phyloP scores from a whole-genome alignment of 2,329 filamentous ascomycete genomes.

The Camptophora hylomeconis region DNA sequence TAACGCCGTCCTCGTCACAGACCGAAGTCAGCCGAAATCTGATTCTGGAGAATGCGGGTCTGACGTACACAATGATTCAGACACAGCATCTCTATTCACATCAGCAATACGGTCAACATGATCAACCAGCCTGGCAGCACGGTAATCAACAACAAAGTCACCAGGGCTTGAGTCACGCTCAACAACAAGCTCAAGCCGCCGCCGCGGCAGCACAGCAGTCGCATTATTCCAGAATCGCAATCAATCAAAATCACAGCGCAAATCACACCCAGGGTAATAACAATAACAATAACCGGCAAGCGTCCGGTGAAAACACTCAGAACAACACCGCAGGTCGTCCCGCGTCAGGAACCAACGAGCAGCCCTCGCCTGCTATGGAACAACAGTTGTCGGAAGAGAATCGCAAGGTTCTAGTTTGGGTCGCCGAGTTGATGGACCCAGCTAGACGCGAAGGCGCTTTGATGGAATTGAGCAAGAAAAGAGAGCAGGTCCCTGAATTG shows the following conservation, averaged over 20 bases:
- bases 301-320: slow-evolving; percentile 11
- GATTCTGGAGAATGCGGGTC: slow-evolving; percentile 6
- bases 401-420: slow-evolving; percentile 80
- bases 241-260: slow-evolving; percentile 42
- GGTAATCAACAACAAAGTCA: slow-evolving; percentile 24
- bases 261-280: slow-evolving; percentile 7
- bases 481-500: slow-evolving; percentile 92
- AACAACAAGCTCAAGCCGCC: slow-evolving; percentile 23
- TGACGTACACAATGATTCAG: slow-evolving; percentile 25
- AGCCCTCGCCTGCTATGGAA: slow-evolving; percentile 36
- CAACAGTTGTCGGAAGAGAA: slow-evolving; percentile 75
- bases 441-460: slow-evolving; percentile 79
- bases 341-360: slow-evolving; percentile 12
- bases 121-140: slow-evolving; percentile 33
- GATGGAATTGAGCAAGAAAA: slow-evolving; percentile 94
- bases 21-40: too few species aligned
- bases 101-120: slow-evolving; percentile 38
- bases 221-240: slow-evolving; percentile 61
- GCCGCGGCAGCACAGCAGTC: slow-evolving; percentile 33
- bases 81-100: slow-evolving; percentile 51
- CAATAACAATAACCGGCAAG: slow-evolving; percentile 9
- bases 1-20: too few species aligned
- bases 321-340: slow-evolving; percentile 9
- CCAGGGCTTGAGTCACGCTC: slow-evolving; percentile 23
- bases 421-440: slow-evolving; percentile 80